These are phyloP conservation scores for Polygonum aviculare DNA, from an alignment of 148 eudicot species.

Conservation along the genomic window DNA sequence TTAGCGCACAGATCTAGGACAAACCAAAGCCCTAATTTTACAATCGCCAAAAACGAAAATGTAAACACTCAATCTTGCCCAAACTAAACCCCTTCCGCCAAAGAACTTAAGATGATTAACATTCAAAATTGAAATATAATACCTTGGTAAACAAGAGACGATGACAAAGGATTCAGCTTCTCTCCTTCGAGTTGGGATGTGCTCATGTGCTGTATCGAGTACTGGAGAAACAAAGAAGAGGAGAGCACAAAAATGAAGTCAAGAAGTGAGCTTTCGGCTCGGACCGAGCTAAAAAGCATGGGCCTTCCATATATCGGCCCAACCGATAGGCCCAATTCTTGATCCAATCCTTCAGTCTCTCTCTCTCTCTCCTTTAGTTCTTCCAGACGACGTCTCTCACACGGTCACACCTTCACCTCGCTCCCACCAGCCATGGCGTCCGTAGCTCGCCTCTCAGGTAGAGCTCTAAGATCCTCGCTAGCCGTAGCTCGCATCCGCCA, in stretches of 20 bases:
- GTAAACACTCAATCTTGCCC: not conserved
- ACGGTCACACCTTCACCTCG: not conserved
- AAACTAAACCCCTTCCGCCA: not conserved
- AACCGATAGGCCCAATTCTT: not conserved
- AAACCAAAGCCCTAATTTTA: not conserved
- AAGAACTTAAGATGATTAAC: not conserved
- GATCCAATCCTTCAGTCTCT: not conserved
- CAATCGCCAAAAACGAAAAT: not conserved
- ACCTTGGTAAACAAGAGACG: not conserved
- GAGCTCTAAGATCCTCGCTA: conserved; percentile 11
- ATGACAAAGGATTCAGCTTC: not conserved
- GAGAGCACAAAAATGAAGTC: not conserved
- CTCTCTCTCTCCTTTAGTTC: not conserved
- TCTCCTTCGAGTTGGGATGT: not conserved
- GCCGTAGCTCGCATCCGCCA: conserved; percentile 15
- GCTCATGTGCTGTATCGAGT: not conserved
- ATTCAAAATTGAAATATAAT: not conserved
- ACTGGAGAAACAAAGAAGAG: not conserved
- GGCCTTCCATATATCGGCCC: not conserved
- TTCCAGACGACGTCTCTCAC: not conserved
- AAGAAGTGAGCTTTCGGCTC: not conserved
- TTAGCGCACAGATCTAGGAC: not conserved
- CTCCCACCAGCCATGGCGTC: conserved; percentile 12
- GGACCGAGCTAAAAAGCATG: not conserved
- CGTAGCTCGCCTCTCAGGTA: conserved; percentile 6